Base-by-base conservation (phyloP, 306 rosid genomes). In the Bauhinia variegata region DNA sequence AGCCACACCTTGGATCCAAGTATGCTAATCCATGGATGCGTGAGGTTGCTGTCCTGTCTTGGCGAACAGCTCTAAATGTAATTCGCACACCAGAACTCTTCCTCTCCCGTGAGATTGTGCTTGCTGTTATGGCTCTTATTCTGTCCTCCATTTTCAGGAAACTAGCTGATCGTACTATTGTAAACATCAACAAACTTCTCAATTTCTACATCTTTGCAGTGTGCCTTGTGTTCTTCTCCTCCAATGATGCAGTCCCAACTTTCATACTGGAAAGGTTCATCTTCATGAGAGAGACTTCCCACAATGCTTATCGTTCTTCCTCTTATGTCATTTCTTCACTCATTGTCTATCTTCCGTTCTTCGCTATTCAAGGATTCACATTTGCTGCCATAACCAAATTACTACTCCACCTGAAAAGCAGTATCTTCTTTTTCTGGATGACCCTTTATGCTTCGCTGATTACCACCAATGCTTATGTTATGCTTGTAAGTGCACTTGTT, bases 401-500 rank as follows among this genome's bases (percentile, higher is more conserved):
- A 67, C 36, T 86, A 47, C 92, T 92, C 57, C 82, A 17, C 39
- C 76, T 89, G 63, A 58, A 65, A 18, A 69, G 89, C 77, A 79
- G 12, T 31, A 65, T 89, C 30, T 37, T 87, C 8, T 0, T 51
- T 15, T 92, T 87, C 64, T 87, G 96, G 98, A 70, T 89, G 3
- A 83, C 80, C 73, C 91, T 92, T 33, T 87, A 52, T 50, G 88
- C 96, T 51, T 84, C 96, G 0, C 95, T 92, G 51, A 86, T 92
- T 11, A 87, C 98, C 17, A 92, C 98, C 56, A 89, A 89, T 65
- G 84, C 89, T 13, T 92, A 89, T 65, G 98, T 86, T 58, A 92
- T 92, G 96, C 93, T 92, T 43, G 93, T 92, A n/a, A 92, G 96
- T 47, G 93, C 96, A 3, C 85, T 92, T 28, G 96, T 92, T 15